Evolutionary conservation across 2,329 filamentous ascomycete species (phyloP), one percentile per base, ranked within the genome.

Genomic region (Teratosphaeria pseudoeucalypti): DNA sequence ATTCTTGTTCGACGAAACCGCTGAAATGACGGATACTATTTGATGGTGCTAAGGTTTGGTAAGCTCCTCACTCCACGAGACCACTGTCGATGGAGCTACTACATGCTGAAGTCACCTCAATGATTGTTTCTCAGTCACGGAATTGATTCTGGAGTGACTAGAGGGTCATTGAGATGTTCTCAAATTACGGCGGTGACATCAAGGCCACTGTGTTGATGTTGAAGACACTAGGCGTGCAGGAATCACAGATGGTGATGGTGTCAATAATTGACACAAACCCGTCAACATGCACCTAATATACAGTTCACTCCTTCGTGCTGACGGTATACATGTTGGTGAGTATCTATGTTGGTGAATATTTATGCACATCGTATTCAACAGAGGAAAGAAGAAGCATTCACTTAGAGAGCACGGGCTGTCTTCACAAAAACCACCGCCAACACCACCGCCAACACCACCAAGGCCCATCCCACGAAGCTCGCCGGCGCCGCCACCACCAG

Each of bases 401-500:
- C 43, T 19, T 49, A 49, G 43, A 49, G 2, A 49, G 43, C 43
- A n/a, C 43, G 16, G 6, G 16, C 43, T 49, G 43, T 49, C 19
- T 23, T 49, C 26, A 54, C 14, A 26, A 54, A 32, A 19, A 37
- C 23, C 23, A 16, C 27, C 27, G 34, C 53, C 27, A 54, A n/a
- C 53, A 34, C 27, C 23, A 54, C 34, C 6, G 26, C 16, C 53
- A 54, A 12, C 27, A 32, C 10, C 34, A 54, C 34, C 27, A 54
- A 27, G 12, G 27, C 53, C 53, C 53, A 62, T 7, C 37, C 19
- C 26, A 62, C 10, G 16, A 57, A 14, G 14, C 62, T 58, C n/a
- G 69, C 29, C 53, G 68, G 66, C 10, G 64, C 54, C 37, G 54
- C 63, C 19, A 63, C 56, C 19, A 57, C 53, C 39, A 66, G 56